Percentiles rank a stretch among this genome's conserved stretches.
Evolutionary conservation across 1,284 basidiomycete genomes (phyloP).

Genomic region (Neonothopanus nambi): DNA sequence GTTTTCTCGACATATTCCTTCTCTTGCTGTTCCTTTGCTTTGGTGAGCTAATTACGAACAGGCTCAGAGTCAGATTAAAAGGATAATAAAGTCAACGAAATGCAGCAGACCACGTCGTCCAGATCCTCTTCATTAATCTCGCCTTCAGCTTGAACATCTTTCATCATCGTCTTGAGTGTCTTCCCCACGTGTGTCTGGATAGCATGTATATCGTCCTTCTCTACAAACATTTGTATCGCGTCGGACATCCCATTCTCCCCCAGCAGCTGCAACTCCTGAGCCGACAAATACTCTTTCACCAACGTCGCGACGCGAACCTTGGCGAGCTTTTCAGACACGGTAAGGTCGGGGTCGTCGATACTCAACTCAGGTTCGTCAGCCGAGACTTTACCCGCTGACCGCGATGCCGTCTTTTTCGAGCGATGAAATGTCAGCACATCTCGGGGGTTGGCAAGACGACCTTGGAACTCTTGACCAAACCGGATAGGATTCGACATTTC

Average conservation of each 20-base stretch:
- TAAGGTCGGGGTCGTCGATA: slow-evolving; percentile 72
- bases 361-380: slow-evolving; percentile 73
- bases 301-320: slow-evolving; percentile 75
- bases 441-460: slow-evolving; percentile 90
- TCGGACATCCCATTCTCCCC: slow-evolving; percentile 87
- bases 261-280: slow-evolving; percentile 87
- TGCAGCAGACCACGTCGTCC: slow-evolving; percentile 72
- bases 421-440: slow-evolving; percentile 92
- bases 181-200: slow-evolving; percentile 77
- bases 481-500: slow-evolving; percentile 95
- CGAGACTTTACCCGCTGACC: slow-evolving; percentile 48
- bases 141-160: slow-evolving; percentile 53
- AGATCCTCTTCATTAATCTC: slow-evolving; percentile 71
- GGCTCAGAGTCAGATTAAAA: not conserved
- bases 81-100: not conserved
- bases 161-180: slow-evolving; percentile 64
- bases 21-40: slow-evolving; percentile 68
- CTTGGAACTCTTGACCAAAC: slow-evolving; percentile 95
- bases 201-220: slow-evolving; percentile 92
- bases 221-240: slow-evolving; percentile 91
- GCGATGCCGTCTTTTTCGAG: slow-evolving; percentile 62
- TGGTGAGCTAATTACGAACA: slow-evolving; percentile 47
- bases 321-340: slow-evolving; percentile 64
- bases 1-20: slow-evolving; percentile 54
- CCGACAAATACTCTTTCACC: slow-evolving; percentile 85